A percentile compares a stretch with the other conserved stretches of the same genome.
Conservation (phyloP, 2,329 filamentous ascomycete genomes). For the Arthroderma uncinatum region DNA sequence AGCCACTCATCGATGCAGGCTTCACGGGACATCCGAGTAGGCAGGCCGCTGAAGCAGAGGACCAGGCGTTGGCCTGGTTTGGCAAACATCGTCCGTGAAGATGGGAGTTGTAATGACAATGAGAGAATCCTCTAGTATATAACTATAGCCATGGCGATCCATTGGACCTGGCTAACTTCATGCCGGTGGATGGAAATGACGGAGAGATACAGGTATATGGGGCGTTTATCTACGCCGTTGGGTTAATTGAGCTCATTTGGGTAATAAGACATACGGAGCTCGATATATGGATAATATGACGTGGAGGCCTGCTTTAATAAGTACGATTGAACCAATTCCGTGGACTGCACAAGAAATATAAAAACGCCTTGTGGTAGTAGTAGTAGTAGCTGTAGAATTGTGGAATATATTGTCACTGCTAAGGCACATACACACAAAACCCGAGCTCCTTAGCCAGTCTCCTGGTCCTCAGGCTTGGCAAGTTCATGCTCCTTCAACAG, state of each 20-base stretch:
- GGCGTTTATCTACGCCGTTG: background rate
- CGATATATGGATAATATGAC: too few species aligned
- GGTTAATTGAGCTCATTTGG: too few species aligned
- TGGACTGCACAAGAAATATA: background rate
- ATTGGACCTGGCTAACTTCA: too few species aligned
- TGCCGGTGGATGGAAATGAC: too few species aligned
- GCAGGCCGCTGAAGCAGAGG: background rate
- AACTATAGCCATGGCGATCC: too few species aligned
- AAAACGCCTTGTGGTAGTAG: background rate
- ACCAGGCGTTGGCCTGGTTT: background rate
- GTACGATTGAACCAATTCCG: background rate
- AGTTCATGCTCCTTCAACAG: conserved; percentile 91
- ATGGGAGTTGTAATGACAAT: background rate
- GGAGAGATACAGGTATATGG: too few species aligned
- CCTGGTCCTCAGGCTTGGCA: conserved; percentile 65
- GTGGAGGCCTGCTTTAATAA: background rate
- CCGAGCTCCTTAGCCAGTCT: conserved; percentile 38
- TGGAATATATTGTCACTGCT: background rate
- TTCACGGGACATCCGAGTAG: conserved; percentile 41
- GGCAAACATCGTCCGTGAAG: background rate
- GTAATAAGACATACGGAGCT: too few species aligned
- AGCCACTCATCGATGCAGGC: conserved; percentile 39
- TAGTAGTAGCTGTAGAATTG: background rate
- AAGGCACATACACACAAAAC: background rate
- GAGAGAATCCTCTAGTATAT: too few species aligned